phyloP scores from a whole-genome alignment of 1,284 basidiomycete species.

The Calocybe gambosa region DNA sequence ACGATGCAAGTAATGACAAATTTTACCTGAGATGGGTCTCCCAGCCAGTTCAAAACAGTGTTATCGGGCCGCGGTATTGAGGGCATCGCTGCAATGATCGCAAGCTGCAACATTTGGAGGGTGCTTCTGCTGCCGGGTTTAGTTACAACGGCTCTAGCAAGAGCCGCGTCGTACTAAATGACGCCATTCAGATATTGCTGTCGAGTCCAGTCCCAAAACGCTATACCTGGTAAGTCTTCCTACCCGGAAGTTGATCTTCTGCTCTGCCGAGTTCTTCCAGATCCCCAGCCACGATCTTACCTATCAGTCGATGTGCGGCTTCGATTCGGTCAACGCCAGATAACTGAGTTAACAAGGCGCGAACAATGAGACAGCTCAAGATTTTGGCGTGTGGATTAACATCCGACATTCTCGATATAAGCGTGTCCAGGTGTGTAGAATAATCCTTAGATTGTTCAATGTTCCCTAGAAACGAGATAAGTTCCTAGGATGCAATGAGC shows the following conservation, averaged over 20 bases:
- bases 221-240: constrained; percentile 38
- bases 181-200: neutral
- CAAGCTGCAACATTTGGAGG: constrained; percentile 47
- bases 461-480: constrained; percentile 42
- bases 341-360: constrained; percentile 46
- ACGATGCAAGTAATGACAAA: constrained; percentile 2
- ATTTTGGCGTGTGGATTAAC: constrained; percentile 45
- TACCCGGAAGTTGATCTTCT: constrained; percentile 36
- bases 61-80: constrained; percentile 40
- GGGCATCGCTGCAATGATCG: constrained; percentile 44
- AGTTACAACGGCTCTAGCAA: constrained; percentile 42
- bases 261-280: constrained; percentile 33
- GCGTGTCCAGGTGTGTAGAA: constrained; percentile 30
- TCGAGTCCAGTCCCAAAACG: neutral
- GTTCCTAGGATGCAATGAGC: neutral
- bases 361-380: constrained; percentile 54
- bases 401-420: constrained; percentile 46
- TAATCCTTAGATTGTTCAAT: constrained; percentile 45
- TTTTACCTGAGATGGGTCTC: constrained; percentile 26
- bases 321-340: constrained; percentile 53
- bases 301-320: constrained; percentile 44
- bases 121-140: constrained; percentile 60
- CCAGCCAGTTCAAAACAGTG: constrained; percentile 44
- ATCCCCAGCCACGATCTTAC: constrained; percentile 33
- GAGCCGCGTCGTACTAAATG: constrained; percentile 17